Conservation (phyloP, 176 grass and related monocot genomes). For the Poa pratensis region DNA sequence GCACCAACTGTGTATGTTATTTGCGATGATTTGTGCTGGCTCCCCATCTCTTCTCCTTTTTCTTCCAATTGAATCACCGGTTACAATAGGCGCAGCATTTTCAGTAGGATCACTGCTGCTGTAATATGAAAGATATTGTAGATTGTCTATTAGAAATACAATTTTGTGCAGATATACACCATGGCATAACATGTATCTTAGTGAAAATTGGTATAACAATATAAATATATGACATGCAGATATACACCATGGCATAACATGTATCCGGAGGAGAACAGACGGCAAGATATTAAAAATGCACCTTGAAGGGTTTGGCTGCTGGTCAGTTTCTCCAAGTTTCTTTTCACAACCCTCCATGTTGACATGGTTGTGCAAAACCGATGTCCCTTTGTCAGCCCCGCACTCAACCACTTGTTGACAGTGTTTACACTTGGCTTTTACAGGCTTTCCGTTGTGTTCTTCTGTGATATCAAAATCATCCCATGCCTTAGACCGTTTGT, state of each 20-base stretch:
- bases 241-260: too few species aligned
- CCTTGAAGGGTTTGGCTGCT: background rate
- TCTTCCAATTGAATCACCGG: background rate
- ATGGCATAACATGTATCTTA: background rate
- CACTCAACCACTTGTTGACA: background rate
- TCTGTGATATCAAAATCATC: background rate
- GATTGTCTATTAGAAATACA: background rate
- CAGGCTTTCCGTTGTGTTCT: background rate
- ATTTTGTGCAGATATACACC: background rate
- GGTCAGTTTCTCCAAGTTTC: background rate
- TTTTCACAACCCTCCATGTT: background rate
- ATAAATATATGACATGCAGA: background rate
- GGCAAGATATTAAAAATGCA: background rate
- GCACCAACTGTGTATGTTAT: background rate
- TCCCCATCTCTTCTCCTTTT: background rate
- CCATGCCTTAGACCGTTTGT: background rate
- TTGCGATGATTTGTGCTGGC: background rate
- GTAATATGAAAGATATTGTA: background rate
- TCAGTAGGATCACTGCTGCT: background rate
- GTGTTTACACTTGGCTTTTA: conserved; percentile 5
- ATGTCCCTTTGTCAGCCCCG: background rate
- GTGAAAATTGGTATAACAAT: background rate
- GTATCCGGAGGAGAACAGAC: too few species aligned
- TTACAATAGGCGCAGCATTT: background rate
- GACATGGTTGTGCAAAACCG: conserved; percentile 15